These are phyloP conservation scores for Claviceps digitariae DNA, from an alignment of 2,329 filamentous ascomycete species.

Conservation along the genomic window DNA sequence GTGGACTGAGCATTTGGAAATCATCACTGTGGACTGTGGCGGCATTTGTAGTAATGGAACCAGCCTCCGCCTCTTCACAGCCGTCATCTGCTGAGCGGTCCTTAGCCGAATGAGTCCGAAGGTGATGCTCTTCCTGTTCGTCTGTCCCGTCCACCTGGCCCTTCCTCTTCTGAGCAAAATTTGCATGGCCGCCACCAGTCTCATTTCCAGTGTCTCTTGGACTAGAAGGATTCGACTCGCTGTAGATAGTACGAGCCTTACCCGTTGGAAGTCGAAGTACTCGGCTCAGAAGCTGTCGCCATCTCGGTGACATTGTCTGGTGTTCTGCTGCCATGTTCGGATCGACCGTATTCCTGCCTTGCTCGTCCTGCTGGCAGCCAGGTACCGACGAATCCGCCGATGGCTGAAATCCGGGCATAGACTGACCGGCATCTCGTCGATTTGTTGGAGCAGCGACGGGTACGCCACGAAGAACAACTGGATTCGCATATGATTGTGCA, in stretches of 20 bases:
- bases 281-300: constrained; percentile 15
- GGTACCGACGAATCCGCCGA: not conserved
- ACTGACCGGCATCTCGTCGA: not conserved
- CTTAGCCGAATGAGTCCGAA: not conserved
- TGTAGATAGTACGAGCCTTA: constrained; percentile 22
- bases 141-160: not conserved
- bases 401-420: not conserved
- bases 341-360: not conserved
- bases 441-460: not conserved
- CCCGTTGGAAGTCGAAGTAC: constrained; percentile 18
- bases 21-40: constrained; percentile 26
- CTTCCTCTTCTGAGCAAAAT: not conserved
- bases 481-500: not conserved
- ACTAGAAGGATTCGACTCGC: constrained; percentile 12
- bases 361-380: not conserved
- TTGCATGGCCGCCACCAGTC: not conserved
- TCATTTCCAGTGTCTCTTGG: not conserved
- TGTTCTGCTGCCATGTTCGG: not conserved
- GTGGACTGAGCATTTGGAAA: constrained; percentile 11
- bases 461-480: not conserved
- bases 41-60: constrained; percentile 15
- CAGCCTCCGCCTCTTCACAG: not conserved
- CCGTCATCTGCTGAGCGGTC: not conserved
- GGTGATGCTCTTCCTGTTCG: not conserved
- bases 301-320: constrained; percentile 10